Conservation (phyloP, 192 early-diverging fungal genomes). For the Podila minutissima region DNA sequence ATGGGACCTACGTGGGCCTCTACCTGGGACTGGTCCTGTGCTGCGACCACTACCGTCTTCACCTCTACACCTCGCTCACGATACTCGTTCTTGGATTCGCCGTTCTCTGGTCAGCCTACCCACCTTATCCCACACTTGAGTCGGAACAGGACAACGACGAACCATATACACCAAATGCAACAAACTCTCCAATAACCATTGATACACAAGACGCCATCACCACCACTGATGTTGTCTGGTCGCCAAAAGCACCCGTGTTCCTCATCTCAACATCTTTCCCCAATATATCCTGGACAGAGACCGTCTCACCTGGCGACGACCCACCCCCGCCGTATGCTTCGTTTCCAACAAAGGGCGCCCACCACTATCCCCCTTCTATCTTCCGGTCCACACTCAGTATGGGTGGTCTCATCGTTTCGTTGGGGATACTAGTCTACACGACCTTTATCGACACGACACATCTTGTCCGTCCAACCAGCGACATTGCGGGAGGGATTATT, state of each 20-base stretch:
- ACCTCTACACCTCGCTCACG: background rate
- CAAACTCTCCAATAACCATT: too few relatives aligned
- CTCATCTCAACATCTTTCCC: too few relatives aligned
- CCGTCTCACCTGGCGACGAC: too few relatives aligned
- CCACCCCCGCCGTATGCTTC: too few relatives aligned
- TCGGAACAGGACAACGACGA: background rate
- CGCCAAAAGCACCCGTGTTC: too few relatives aligned
- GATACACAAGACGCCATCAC: too few relatives aligned
- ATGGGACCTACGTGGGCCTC: background rate
- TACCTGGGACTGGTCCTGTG: background rate
- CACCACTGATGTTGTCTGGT: too few relatives aligned
- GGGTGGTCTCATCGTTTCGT: background rate
- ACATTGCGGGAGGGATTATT: background rate
- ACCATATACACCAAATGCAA: background rate
- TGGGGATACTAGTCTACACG: background rate
- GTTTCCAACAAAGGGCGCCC: background rate
- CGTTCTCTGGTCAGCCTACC: background rate
- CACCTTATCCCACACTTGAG: background rate
- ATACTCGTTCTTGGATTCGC: background rate
- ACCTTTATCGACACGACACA: background rate
- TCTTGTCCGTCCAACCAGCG: background rate
- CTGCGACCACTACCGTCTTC: background rate
- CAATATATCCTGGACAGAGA: too few relatives aligned
- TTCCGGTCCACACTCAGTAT: background rate
- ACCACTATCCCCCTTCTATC: background rate